phyloP scores from a whole-genome alignment of 306 rosid genomes.

The Ammopiptanthus mongolicus region DNA sequence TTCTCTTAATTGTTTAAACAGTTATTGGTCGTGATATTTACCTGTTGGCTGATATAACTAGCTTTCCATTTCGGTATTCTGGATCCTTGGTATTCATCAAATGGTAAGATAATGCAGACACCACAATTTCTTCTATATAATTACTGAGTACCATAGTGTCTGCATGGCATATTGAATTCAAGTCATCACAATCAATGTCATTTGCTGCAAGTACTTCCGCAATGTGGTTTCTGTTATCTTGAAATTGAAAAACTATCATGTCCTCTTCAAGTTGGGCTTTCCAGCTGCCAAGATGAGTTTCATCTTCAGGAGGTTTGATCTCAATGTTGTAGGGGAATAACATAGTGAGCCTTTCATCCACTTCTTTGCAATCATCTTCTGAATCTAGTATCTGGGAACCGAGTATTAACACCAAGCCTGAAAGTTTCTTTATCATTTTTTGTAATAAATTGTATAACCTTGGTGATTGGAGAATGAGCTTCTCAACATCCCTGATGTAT shows the following conservation, averaged over 20 bases:
- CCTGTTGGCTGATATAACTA: conserved; percentile 79
- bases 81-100: conserved; percentile 63
- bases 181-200: conserved; percentile 81
- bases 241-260: conserved; percentile 58
- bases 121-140: conserved; percentile 72
- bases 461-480: conserved; percentile 58
- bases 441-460: conserved; percentile 62
- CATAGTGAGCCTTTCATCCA: conserved; percentile 47
- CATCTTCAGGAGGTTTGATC: conserved; percentile 71
- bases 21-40: conserved; percentile 19
- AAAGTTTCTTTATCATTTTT: conserved; percentile 61
- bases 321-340: conserved; percentile 66
- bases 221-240: conserved; percentile 88
- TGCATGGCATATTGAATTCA: conserved; percentile 58
- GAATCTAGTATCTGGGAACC: conserved; percentile 60
- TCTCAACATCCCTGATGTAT: conserved; percentile 76
- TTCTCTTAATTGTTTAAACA: neutral
- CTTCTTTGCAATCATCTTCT: conserved; percentile 41
- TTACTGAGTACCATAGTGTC: conserved; percentile 61
- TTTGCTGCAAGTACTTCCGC: conserved; percentile 77
- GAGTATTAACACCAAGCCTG: conserved; percentile 77
- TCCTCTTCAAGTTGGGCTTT: conserved; percentile 67
- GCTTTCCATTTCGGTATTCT: conserved; percentile 88
- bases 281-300: conserved; percentile 54
- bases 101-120: conserved; percentile 73